phyloP scores from a whole-genome alignment of 1,284 basidiomycete species.

The Cyathus olla region DNA sequence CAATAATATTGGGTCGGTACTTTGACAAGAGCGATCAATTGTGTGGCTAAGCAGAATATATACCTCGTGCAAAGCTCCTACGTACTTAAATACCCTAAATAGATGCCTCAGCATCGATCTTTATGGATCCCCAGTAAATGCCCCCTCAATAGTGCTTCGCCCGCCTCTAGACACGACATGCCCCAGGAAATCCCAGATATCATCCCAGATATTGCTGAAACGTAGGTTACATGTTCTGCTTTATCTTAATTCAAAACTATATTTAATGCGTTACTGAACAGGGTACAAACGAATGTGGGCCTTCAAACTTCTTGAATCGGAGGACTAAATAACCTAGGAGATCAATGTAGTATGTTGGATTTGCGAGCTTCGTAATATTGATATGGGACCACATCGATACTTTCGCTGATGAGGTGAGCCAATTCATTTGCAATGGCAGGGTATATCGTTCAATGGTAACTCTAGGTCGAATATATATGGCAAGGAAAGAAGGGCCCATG shows the following conservation, averaged over 20 bases:
- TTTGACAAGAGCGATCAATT: not conserved
- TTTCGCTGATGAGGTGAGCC: conserved; percentile 54
- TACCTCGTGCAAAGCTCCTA: not conserved
- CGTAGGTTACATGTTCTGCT: not conserved
- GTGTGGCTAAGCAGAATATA: not conserved
- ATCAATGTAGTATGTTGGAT: conserved; percentile 53
- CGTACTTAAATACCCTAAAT: not conserved
- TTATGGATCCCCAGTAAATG: not conserved
- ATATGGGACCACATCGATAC: conserved; percentile 63
- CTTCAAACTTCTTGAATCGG: not conserved
- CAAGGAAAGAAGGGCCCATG: conserved; percentile 56
- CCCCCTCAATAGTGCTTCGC: not conserved
- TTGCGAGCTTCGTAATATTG: conserved; percentile 57
- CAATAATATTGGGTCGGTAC: not conserved
- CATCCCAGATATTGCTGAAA: conserved; percentile 1
- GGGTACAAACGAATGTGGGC: not conserved
- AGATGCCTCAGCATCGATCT: not conserved
- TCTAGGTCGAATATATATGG: conserved; percentile 62
- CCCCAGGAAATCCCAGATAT: not conserved
- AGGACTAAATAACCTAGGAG: not conserved
- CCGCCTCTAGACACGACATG: not conserved
- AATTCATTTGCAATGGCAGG: not conserved
- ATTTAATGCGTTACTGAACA: not conserved
- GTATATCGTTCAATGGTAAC: conserved; percentile 1
- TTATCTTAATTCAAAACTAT: not conserved